Conservation (phyloP, 2,329 filamentous ascomycete genomes). For the Capronia epimyces region DNA sequence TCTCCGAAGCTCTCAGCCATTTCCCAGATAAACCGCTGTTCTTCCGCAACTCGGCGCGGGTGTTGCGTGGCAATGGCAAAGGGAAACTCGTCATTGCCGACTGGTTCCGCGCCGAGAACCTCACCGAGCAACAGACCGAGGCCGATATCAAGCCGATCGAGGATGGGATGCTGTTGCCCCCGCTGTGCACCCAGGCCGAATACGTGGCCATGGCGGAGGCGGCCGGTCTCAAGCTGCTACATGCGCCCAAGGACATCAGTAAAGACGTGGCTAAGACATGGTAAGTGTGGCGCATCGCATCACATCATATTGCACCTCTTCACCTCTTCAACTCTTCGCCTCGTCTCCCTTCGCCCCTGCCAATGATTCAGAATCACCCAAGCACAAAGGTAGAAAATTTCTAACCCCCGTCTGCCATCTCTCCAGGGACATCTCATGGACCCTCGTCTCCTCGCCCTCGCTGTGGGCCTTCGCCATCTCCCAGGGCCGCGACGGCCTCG, state of each 20-base stretch:
- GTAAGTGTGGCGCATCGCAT: conserved; percentile 40
- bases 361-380: too few species aligned
- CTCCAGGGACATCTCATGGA: conserved; percentile 59
- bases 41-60: conserved; percentile 48
- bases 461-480: conserved; percentile 58
- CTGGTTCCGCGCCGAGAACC: conserved; percentile 54
- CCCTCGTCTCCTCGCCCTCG: conserved; percentile 54
- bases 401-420: not conserved
- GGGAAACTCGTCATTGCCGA: conserved; percentile 55
- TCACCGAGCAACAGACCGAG: conserved; percentile 42
- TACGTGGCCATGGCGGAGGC: conserved; percentile 49
- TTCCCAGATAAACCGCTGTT: conserved; percentile 56
- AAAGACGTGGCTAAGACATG: conserved; percentile 56
- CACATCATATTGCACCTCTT: not conserved
- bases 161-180: conserved; percentile 58
- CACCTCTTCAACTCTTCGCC: not conserved
- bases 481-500: conserved; percentile 56
- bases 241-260: conserved; percentile 50
- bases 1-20: conserved; percentile 57
- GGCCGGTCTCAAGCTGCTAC: conserved; percentile 46
- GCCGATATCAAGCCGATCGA: conserved; percentile 57
- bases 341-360: too few species aligned
- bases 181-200: conserved; percentile 50
- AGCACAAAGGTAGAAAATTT: too few species aligned
- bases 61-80: conserved; percentile 40